phyloP scores from a whole-genome alignment of 768 basidiomycete genomes.

The Heimioporus sp. region DNA sequence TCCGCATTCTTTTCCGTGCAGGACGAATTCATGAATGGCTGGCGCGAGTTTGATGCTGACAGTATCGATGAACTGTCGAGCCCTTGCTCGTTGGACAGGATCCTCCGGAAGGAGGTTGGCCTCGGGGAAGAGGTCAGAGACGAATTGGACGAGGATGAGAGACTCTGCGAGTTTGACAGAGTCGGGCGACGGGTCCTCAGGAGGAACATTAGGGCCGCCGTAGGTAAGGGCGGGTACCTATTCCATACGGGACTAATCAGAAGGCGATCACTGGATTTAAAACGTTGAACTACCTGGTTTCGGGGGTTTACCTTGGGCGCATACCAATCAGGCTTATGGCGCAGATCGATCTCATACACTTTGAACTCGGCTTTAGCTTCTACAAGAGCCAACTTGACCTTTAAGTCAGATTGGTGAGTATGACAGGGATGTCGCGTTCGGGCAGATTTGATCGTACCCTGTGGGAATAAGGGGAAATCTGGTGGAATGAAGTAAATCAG shows the following conservation, averaged over 20 bases:
- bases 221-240: conserved; percentile 44
- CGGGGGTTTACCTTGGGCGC: conserved; percentile 62
- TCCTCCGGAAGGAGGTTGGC: conserved; percentile 51
- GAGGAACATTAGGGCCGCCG: conserved; percentile 55
- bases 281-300: conserved; percentile 47
- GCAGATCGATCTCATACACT: conserved; percentile 55
- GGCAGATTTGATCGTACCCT: conserved; percentile 35
- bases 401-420: not conserved
- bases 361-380: conserved; percentile 51
- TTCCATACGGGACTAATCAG: not conserved
- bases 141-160: conserved; percentile 62
- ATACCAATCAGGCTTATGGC: conserved; percentile 71
- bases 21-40: conserved; percentile 35
- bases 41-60: conserved; percentile 46
- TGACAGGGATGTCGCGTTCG: no score
- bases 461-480: conserved; percentile 63
- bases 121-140: conserved; percentile 56
- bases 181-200: conserved; percentile 56
- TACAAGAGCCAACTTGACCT: conserved; percentile 61
- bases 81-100: conserved; percentile 54
- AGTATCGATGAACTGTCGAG: conserved; percentile 62
- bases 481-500: not conserved
- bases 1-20: conserved; percentile 40
- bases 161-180: conserved; percentile 65
- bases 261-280: not conserved